Percentiles rank a stretch among this genome's conserved stretches.
Conservation (phyloP, 345 rosid genomes). For the Trapa bicornis region DNA sequence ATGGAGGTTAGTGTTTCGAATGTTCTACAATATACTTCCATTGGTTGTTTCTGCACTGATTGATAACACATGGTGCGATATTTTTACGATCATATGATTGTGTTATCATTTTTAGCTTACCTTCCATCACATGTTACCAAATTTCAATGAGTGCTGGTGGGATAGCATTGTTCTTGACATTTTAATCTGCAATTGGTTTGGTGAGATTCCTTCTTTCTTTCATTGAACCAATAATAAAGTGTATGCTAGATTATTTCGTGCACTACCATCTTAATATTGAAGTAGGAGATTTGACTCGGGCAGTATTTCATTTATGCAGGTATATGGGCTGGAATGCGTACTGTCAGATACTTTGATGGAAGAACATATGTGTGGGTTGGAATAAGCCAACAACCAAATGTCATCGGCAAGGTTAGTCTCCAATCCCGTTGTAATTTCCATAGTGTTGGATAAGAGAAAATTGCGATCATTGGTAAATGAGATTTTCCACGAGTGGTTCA, state of each 20-base stretch:
- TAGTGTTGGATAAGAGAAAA: neutral
- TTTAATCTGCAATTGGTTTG: constrained; percentile 96
- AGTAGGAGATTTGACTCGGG: neutral
- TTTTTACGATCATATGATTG: constrained; percentile 1
- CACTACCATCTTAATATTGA: neutral
- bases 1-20: constrained; percentile 60
- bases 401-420: constrained; percentile 59
- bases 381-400: constrained; percentile 89
- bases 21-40: too few relatives aligned
- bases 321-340: constrained; percentile 97
- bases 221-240: too few relatives aligned
- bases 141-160: constrained; percentile 99
- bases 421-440: neutral
- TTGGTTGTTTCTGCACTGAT: neutral
- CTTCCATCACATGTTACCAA: constrained; percentile 95
- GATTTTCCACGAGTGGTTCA: neutral
- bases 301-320: constrained; percentile 32
- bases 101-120: constrained; percentile 50
- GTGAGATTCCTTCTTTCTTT: constrained; percentile 35
- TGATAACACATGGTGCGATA: neutral
- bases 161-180: constrained; percentile 97
- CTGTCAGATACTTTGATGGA: constrained; percentile 94
- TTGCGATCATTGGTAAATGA: neutral
- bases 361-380: constrained; percentile 98
- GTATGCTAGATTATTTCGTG: neutral